Percentiles rank a stretch among this genome's conserved stretches.
Conservation (phyloP, 371 early-diverging fungal species). For the Quaeritorhiza haematococci region DNA sequence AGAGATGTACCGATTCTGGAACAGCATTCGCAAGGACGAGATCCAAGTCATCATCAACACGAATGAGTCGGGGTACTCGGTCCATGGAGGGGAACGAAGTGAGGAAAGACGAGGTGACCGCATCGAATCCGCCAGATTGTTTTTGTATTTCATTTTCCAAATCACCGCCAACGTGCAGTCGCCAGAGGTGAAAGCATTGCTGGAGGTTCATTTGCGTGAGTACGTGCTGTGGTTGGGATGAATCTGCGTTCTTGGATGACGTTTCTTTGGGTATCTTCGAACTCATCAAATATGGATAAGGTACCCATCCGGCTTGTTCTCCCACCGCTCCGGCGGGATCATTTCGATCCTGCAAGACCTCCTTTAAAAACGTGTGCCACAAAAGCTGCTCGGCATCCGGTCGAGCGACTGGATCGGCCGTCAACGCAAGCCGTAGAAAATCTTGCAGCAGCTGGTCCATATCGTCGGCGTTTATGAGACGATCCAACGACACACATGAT, state of each 20-base stretch:
- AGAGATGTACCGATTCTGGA: no score
- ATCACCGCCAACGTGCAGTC: not conserved
- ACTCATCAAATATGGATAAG: no score
- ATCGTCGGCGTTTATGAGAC: conserved; percentile 53
- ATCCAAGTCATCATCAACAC: no score
- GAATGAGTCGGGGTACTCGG: no score
- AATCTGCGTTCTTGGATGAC: not conserved
- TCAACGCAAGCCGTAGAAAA: not conserved
- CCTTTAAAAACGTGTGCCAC: conserved; percentile 7
- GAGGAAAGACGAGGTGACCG: no score
- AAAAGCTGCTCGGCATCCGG: not conserved
- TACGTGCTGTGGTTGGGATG: not conserved
- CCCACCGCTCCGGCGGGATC: no score
- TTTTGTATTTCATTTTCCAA: no score
- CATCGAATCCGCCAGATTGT: no score
- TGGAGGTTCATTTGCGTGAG: not conserved
- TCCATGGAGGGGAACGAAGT: no score
- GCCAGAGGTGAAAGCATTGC: not conserved
- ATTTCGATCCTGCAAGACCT: not conserved
- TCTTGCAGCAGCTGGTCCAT: conserved; percentile 1
- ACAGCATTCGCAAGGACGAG: no score
- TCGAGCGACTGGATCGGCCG: not conserved
- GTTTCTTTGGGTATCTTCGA: no score
- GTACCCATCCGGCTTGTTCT: no score
- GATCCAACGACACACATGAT: conserved; percentile 11